Base-by-base conservation (phyloP, 2,329 filamentous ascomycete species). In the Alternaria angustiovoidea region DNA sequence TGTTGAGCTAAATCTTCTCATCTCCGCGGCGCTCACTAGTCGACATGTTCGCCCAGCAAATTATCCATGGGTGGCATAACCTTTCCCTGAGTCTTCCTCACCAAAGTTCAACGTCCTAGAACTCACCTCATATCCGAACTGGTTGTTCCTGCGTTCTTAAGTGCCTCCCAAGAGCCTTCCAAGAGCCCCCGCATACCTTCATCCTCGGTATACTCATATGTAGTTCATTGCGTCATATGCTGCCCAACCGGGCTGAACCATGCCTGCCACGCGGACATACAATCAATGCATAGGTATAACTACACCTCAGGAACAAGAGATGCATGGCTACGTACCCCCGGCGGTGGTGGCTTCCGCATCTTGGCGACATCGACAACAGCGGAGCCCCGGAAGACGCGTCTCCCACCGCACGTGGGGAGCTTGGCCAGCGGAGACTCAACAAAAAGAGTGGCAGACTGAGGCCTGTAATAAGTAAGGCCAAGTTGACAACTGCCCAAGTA, bases 381-480 rank as follows among this genome's bases (percentile, higher is more conserved):
- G 32, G 46, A 49, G 46, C 46, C 46, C 32, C 46, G 46, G 22
- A 26, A 20, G 46, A 49, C 46, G 46, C 46, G 46, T 49, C 32
- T 49, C 30, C 46, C 20, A 36, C 24, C 8, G 32, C 34, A 36
- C 46, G 20, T 26, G 18, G 12, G 42, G 20, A 49, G 46, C 32
- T 49, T 26, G 46, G 46, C 46, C 14, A 36, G 34, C 34, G 18
- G 30, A 36, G 46, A 49, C 16, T 34, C 20, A 36, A 18, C 20
- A 49, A 24, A 22, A 24, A n/a, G 46, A 34, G 22, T 30, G 46
- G 20, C n/a, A 36, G 9, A 49, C 14, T 49, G 30, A 49, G 20
- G 46, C 46, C 46, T 38, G 20, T 49, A 26, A 8, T 5, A 24
- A 24, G 46, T 49, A 49, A 49, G 46, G 46, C 46, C 46, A 49